Base-by-base conservation (phyloP, 2,329 filamentous ascomycete species). In the Exserohilum turcica region DNA sequence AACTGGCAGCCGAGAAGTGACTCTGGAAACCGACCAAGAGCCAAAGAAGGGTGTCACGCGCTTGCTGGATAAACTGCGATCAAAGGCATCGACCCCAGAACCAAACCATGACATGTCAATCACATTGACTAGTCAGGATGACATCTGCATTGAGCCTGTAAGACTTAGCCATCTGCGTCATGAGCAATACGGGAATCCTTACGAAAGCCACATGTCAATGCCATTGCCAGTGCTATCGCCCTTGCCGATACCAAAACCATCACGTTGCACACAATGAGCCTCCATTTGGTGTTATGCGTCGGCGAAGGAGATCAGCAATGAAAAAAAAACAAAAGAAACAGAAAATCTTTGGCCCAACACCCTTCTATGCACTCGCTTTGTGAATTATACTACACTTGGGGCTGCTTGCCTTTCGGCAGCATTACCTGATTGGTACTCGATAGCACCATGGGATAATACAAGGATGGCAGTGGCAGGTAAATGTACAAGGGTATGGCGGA, bases 51-150 rank as follows among this genome's bases (percentile, higher is more conserved):
- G 50, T 0, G 35, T 54, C 10, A 29, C 35, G 9, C 52, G 51
- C 6, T 47, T 65, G 5, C 62, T 59, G 54, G 47, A 57, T 8
- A 66, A 64, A 37, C 43, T 59, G 2, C 40, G 16, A 16, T 8
- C 39, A 3, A 49, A 38, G 5, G 32, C 43, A 2, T 54, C 50
- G 3, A 35, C 46, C 1, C 38, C 40, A 24, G 19, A 44, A 1
- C 35, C 35, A 9, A 45, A 47, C 16, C 35, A 54, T 5, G 61
- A 61, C n/a, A 61, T 66, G 59, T 61, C 61, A 1, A 66, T 65
- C 15, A 66, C 60, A 1, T 47, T 54, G 44, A 64, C 59, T 0
- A 60, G 57, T 6, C 62, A 65, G 24, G 37, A 65, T 13, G 49
- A 65, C 24, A 37, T 63, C 1, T 54, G 60, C 8, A 55, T 54